Evolutionary conservation across 1,139 yeast species (phyloP).

Genomic region (Yamadazyma sp.): DNA sequence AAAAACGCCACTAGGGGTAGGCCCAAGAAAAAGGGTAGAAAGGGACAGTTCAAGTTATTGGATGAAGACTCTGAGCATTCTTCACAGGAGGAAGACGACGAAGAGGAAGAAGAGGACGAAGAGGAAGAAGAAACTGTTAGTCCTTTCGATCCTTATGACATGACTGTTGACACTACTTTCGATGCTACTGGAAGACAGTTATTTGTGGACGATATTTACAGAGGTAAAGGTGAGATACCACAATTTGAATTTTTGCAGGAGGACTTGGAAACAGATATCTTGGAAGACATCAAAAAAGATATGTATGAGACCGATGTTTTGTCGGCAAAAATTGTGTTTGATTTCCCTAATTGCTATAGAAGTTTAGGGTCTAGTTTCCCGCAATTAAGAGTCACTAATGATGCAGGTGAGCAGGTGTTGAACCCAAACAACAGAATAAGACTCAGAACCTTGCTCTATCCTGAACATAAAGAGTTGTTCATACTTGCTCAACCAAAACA

Average conservation of each 20-base stretch:
- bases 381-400: conserved; percentile 21
- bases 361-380: conserved; percentile 41
- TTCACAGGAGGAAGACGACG: conserved; percentile 11
- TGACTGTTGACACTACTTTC: conserved; percentile 33
- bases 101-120: conserved; percentile 12
- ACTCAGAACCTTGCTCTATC: conserved; percentile 39
- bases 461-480: conserved; percentile 42
- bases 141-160: conserved; percentile 42
- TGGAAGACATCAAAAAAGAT: conserved; percentile 17
- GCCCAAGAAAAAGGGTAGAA: conserved; percentile 4
- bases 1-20: conserved; percentile 5
- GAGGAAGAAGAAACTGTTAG: conserved; percentile 24
- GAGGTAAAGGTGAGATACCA: conserved; percentile 23
- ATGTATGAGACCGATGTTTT: conserved; percentile 25
- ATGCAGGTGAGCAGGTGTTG: conserved; percentile 16
- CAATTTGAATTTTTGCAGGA: conserved; percentile 21
- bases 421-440: conserved; percentile 35
- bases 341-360: conserved; percentile 31
- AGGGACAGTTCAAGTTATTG: conserved; percentile 4
- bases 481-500: conserved; percentile 47
- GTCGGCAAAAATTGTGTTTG: conserved; percentile 31
- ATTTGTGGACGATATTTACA: conserved; percentile 26
- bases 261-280: conserved; percentile 14
- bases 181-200: conserved; percentile 35
- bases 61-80: conserved; percentile 4